Base-by-base conservation (phyloP, 352 stramenopile species). In the Phytophthora citricola region DNA sequence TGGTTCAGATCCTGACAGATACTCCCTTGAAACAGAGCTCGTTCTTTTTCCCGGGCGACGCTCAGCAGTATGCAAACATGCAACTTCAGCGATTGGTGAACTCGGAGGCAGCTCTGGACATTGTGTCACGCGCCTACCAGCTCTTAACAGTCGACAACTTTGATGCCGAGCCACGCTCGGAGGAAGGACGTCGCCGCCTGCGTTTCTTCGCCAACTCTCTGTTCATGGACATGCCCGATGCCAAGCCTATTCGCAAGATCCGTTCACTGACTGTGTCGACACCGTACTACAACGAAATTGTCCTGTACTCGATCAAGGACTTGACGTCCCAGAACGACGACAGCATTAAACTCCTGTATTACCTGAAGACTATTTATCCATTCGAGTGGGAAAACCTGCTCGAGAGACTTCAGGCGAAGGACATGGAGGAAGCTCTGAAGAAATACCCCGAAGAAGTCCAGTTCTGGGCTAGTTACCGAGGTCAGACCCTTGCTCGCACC, bases 321-420 rank as follows among this genome's bases (percentile, higher is more conserved):
- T 60, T 96, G 52, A 94, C 87, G 2, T 66, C 80, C 0, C 80
- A 93, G 55, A 96, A 96, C 46, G 88, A 94, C 36, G 88, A 96
- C 71, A 96, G 95, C 61, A 97, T 99, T 47, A 99, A 97, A 38
- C 91, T 98, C 15, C 70, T 99, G 58, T 97, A 99, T 36, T 99
- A 99, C 65, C 73, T 97, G 59, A 83, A 94, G 63, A 96, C 88
- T 2, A 95, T 96, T 24, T 93, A 96, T 47, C 86, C 85, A 6
- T 92, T 90, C 49, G 88, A 96, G 66, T 96, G 83, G 82, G 81
- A 92, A 44, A 96, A 96, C 58, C 55, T 96, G 43, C 66, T 96
- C 0, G 88, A 96, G 50, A 82, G 88, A 24, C 50, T 96, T 9
- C 70, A 87, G 43, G 74, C 66, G 0, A 94, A 94, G 69, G 88